A percentile compares a stretch with the other conserved stretches of the same genome.
phyloP scores from a whole-genome alignment of 2,329 filamentous ascomycete genomes.

The Pseudogymnoascus pannorum region DNA sequence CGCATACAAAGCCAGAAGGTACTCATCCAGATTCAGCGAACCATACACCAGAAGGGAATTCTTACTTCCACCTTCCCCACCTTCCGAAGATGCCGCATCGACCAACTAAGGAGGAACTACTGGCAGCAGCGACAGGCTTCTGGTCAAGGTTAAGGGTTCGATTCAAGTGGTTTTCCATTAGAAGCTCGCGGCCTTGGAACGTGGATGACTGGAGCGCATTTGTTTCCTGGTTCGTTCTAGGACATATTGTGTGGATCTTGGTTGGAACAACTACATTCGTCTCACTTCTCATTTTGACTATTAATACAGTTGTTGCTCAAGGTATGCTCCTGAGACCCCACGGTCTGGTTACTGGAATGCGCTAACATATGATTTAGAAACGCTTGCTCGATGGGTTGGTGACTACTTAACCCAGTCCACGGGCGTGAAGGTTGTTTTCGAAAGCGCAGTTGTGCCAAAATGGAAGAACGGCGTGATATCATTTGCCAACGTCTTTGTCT shows the following conservation, averaged over 20 bases:
- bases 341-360: background rate
- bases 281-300: conserved; percentile 78
- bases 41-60: background rate
- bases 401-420: conserved; percentile 94
- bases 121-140: conserved; percentile 86
- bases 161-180: conserved; percentile 97
- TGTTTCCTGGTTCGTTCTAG: conserved; percentile 88
- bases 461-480: conserved; percentile 95
- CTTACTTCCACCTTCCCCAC: conserved; percentile 47
- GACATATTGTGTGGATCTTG: conserved; percentile 92
- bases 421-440: conserved; percentile 89
- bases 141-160: conserved; percentile 83
- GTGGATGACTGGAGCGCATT: conserved; percentile 94
- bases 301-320: conserved; percentile 96
- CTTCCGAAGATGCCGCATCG: conserved; percentile 72
- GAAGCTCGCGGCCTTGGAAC: conserved; percentile 90
- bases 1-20: background rate
- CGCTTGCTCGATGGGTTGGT: conserved; percentile 83
- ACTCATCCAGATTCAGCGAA: background rate
- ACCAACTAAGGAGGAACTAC: conserved; percentile 85
- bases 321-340: conserved; percentile 42
- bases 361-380: conserved; percentile 51
- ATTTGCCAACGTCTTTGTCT: conserved; percentile 95
- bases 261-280: conserved; percentile 96
- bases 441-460: conserved; percentile 93